Evolutionary conservation across 768 basidiomycete species (phyloP).

Genomic region (Phanerochaete carnosa): DNA sequence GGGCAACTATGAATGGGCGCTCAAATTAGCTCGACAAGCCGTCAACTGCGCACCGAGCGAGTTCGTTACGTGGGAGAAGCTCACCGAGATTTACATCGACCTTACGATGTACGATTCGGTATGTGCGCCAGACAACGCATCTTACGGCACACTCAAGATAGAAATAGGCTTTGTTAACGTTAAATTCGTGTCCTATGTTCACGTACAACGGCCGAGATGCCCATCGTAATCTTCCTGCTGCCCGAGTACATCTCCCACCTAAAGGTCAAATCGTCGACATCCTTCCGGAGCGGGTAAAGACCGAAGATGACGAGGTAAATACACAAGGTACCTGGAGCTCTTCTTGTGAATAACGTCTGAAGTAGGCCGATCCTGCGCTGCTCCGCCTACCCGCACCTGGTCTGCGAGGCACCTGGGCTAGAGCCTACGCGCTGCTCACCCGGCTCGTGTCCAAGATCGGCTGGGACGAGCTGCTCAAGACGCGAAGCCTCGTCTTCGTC

Average conservation of each 20-base stretch:
- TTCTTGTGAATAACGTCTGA: neutral
- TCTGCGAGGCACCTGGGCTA: slow-evolving; percentile 92
- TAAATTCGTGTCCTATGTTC: slow-evolving; percentile 99
- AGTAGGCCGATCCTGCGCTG: slow-evolving; percentile 88
- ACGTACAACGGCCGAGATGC: slow-evolving; percentile 96
- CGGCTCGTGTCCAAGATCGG: slow-evolving; percentile 92
- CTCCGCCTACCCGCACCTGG: slow-evolving; percentile 94
- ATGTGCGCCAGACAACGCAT: slow-evolving; percentile 3
- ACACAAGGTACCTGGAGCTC: neutral
- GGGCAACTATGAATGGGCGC: slow-evolving; percentile 82
- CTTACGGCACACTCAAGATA: no score
- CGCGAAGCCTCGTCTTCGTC: slow-evolving; percentile 92
- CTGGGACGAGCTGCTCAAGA: slow-evolving; percentile 97
- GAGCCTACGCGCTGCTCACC: slow-evolving; percentile 89
- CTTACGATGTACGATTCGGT: slow-evolving; percentile 79
- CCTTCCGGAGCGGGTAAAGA: slow-evolving; percentile 77
- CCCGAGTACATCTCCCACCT: slow-evolving; percentile 82
- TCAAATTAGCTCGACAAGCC: slow-evolving; percentile 88
- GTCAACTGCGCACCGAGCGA: slow-evolving; percentile 99
- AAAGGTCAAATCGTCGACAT: slow-evolving; percentile 86
- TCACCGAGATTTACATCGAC: slow-evolving; percentile 94
- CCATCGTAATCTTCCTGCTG: slow-evolving; percentile 78
- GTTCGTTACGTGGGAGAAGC: slow-evolving; percentile 98
- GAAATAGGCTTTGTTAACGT: slow-evolving; percentile 74
- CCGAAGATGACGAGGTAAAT: slow-evolving; percentile 79